A percentile compares a stretch with the other conserved stretches of the same genome.
Evolutionary conservation across 2,329 filamentous ascomycete genomes (phyloP).

Genomic region (Colletotrichum coccodes): DNA sequence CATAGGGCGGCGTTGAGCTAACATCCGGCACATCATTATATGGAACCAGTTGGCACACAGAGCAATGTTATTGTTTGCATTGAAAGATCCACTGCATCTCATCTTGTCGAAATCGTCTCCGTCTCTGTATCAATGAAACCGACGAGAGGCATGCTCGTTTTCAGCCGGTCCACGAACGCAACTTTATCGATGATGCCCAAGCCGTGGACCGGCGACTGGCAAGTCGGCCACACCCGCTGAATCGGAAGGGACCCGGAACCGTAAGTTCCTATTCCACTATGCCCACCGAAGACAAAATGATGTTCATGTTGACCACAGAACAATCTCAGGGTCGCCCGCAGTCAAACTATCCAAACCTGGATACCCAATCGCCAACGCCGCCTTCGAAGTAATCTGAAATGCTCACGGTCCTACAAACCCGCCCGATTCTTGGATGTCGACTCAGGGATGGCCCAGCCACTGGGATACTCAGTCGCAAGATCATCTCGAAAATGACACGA

Average conservation of each 20-base stretch:
- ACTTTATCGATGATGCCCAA: background rate
- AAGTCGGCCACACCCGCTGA: background rate
- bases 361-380: background rate
- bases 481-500: background rate
- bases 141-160: no score
- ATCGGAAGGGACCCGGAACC: no score
- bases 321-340: background rate
- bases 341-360: background rate
- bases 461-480: background rate
- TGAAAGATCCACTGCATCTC: background rate
- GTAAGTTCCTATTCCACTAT: background rate
- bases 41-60: background rate
- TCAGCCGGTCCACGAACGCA: background rate
- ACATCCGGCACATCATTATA: background rate
- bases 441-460: background rate
- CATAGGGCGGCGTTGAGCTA: background rate
- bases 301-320: background rate
- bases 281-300: background rate
- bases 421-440: background rate
- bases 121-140: background rate
- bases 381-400: background rate
- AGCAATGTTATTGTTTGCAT: background rate
- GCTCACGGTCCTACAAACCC: background rate
- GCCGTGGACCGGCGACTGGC: background rate
- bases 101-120: background rate